Conservation (phyloP, 768 basidiomycete species). For the Suillus decipiens region DNA sequence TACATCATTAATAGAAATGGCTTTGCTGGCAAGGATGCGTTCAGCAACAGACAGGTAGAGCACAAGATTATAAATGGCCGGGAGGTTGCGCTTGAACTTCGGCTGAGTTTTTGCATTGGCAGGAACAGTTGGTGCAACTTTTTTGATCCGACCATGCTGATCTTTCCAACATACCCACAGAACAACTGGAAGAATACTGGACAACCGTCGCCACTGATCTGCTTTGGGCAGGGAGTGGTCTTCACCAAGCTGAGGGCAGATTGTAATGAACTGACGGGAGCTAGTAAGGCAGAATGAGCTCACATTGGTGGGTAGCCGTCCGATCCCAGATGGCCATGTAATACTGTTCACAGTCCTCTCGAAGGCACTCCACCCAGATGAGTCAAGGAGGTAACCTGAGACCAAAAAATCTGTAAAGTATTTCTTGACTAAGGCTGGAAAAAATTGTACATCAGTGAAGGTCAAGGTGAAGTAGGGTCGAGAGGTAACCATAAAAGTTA, state of each 20-base stretch:
- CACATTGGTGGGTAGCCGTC: conserved; percentile 35
- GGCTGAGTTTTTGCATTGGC: conserved; percentile 16
- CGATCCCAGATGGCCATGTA: conserved; percentile 34
- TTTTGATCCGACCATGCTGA: conserved; percentile 20
- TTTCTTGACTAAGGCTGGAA: neutral
- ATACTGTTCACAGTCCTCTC: conserved; percentile 28
- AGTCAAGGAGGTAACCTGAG: conserved; percentile 29
- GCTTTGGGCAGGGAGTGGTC: conserved; percentile 17
- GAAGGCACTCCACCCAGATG: conserved; percentile 25
- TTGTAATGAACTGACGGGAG: neutral
- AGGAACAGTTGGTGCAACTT: conserved; percentile 19
- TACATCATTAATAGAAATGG: conserved; percentile 27
- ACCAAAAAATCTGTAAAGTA: conserved; percentile 14
- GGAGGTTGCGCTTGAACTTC: conserved; percentile 16
- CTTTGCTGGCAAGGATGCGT: conserved; percentile 17
- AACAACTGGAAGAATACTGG: conserved; percentile 28
- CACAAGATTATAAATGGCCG: conserved; percentile 6
- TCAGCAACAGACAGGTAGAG: conserved; percentile 15
- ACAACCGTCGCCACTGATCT: conserved; percentile 32
- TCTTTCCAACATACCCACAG: conserved; percentile 32
- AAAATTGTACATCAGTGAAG: neutral
- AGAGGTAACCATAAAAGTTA: conserved; percentile 26
- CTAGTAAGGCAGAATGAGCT: conserved; percentile 10
- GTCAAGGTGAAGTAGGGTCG: conserved; percentile 14
- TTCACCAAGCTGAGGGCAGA: too few species aligned